Evolutionary conservation across 2,329 filamentous ascomycete genomes (phyloP).

Genomic region (Cephalotrichum gorgonifer): DNA sequence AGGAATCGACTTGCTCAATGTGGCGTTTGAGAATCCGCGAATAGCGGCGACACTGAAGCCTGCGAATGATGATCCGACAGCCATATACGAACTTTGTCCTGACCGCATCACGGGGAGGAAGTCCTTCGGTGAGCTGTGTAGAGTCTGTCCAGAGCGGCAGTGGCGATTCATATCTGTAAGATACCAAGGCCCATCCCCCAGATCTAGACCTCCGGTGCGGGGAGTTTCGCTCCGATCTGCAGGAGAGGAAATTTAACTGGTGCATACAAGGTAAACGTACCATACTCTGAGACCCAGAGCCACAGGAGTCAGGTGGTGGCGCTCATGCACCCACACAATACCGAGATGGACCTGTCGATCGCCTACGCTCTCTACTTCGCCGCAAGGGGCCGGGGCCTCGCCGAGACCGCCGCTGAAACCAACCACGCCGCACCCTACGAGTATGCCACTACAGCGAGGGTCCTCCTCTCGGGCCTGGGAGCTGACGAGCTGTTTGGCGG

Average conservation of each 20-base stretch:
- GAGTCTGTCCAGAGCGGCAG: conserved; percentile 54
- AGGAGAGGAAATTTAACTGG: neutral
- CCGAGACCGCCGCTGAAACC: conserved; percentile 19
- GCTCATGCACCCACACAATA: conserved; percentile 87
- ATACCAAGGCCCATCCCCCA: neutral
- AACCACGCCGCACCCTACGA: conserved; percentile 10
- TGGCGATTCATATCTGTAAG: conserved; percentile 76
- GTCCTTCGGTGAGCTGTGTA: conserved; percentile 64
- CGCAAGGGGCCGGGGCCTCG: conserved; percentile 56
- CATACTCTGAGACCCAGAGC: conserved; percentile 61
- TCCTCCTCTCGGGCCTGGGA: conserved; percentile 83
- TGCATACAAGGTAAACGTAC: conserved; percentile 58
- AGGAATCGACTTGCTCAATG: conserved; percentile 80
- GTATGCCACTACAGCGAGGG: conserved; percentile 64
- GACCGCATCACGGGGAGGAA: conserved; percentile 80
- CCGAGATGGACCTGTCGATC: conserved; percentile 98
- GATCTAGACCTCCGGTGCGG: neutral
- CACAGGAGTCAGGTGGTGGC: conserved; percentile 61
- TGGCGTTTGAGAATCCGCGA: conserved; percentile 91
- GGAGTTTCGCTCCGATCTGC: neutral
- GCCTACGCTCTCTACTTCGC: conserved; percentile 92
- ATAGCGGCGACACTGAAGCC: conserved; percentile 45
- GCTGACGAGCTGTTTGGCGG: conserved; percentile 95
- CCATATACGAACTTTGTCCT: conserved; percentile 71
- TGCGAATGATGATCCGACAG: conserved; percentile 16